These are phyloP conservation scores for Singerocomus rubriflavus DNA, from an alignment of 1,284 basidiomycete genomes.

Conservation along the genomic window DNA sequence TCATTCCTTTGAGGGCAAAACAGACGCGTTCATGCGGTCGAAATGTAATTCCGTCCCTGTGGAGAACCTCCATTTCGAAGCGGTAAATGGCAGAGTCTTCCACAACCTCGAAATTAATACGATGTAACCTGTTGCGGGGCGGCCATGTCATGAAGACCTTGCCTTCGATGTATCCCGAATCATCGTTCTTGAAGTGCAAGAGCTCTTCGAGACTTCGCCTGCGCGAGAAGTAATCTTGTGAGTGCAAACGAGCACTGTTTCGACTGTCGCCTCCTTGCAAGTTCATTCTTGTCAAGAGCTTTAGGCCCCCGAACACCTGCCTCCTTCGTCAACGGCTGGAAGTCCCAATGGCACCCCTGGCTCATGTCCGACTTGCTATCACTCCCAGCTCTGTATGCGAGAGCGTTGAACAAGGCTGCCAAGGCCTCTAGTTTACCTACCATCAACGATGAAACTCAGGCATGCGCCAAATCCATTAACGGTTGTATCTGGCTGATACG, in stretches of 20 bases:
- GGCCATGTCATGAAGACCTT: slow-evolving; percentile 45
- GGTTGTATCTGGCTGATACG: slow-evolving; percentile 12
- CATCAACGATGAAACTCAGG: slow-evolving; percentile 51
- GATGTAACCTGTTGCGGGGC: slow-evolving; percentile 24
- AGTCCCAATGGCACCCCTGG: slow-evolving; percentile 1
- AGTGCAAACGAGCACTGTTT: neutral
- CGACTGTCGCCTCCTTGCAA: neutral
- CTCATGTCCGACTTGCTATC: slow-evolving; percentile 36
- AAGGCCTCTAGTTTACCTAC: slow-evolving; percentile 46
- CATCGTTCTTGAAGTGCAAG: slow-evolving; percentile 14
- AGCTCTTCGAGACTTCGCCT: slow-evolving; percentile 27
- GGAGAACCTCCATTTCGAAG: slow-evolving; percentile 39
- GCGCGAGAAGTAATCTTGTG: slow-evolving; percentile 20
- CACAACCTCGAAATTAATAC: slow-evolving; percentile 27
- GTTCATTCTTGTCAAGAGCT: slow-evolving; percentile 10
- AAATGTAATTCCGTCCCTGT: slow-evolving; percentile 32
- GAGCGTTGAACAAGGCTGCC: slow-evolving; percentile 42
- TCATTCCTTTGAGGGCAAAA: slow-evolving; percentile 44
- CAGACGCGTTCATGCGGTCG: slow-evolving; percentile 38
- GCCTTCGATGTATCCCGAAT: slow-evolving; percentile 39
- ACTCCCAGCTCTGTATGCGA: slow-evolving; percentile 42
- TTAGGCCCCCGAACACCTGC: slow-evolving; percentile 17
- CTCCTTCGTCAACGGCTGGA: neutral
- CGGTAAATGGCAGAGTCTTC: slow-evolving; percentile 21
- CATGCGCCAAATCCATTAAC: slow-evolving; percentile 15